These are phyloP conservation scores for Chlorophyllum brunneum DNA, from an alignment of 768 basidiomycete genomes.

Conservation along the genomic window DNA sequence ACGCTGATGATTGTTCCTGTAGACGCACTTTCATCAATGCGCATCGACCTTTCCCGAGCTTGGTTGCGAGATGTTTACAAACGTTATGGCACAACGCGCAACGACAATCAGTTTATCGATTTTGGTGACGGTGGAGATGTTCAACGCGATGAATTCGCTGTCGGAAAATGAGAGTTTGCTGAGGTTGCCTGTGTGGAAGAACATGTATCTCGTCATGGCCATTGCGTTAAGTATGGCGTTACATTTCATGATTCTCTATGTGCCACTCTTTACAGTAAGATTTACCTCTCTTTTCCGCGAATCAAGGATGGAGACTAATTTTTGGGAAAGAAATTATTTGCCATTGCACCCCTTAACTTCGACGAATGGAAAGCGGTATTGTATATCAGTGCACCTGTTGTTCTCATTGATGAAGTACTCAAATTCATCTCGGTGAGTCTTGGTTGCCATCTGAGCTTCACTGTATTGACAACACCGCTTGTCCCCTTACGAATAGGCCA, in stretches of 20 bases:
- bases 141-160: conserved; percentile 96
- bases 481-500: conserved; percentile 34
- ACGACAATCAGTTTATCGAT: conserved; percentile 97
- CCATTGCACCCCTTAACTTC: conserved; percentile 93
- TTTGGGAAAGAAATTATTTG: conserved; percentile 67
- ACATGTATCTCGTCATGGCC: conserved; percentile 87
- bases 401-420: conserved; percentile 86
- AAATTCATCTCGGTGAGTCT: conserved; percentile 74
- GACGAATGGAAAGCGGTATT: conserved; percentile 93
- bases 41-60: conserved; percentile 78
- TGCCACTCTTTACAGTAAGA: conserved; percentile 88
- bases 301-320: conserved; percentile 5
- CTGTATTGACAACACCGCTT: background rate
- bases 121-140: conserved; percentile 95
- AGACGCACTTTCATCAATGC: conserved; percentile 98
- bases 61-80: conserved; percentile 94
- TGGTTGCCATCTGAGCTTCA: background rate
- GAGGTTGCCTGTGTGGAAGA: conserved; percentile 89
- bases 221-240: conserved; percentile 89
- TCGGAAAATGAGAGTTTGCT: conserved; percentile 96
- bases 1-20: background rate
- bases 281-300: conserved; percentile 25
- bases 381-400: conserved; percentile 80
- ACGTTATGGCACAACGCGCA: conserved; percentile 78
- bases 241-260: conserved; percentile 94